Percentiles rank a stretch among this genome's conserved stretches.
These are phyloP conservation scores for Aureobasidium vineae DNA, from an alignment of 2,329 filamentous ascomycete species.

Conservation along the genomic window DNA sequence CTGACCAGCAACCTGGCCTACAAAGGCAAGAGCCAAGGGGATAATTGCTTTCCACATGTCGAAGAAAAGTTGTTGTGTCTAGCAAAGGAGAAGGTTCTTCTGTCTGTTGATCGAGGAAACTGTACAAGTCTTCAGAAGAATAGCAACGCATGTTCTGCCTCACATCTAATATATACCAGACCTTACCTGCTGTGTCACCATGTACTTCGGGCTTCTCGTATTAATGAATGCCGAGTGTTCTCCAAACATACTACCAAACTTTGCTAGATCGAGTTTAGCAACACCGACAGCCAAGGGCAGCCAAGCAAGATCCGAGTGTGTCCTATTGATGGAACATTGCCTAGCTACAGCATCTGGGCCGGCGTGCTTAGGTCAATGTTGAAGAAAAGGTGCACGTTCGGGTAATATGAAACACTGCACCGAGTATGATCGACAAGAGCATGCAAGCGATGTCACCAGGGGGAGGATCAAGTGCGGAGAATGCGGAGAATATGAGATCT, in stretches of 20 bases:
- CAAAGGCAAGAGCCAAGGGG: not conserved
- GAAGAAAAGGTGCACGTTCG: not conserved
- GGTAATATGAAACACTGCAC: conserved; percentile 12
- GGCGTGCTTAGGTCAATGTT: not conserved
- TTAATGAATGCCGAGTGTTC: not conserved
- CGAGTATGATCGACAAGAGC: conserved; percentile 14
- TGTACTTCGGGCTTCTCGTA: not conserved
- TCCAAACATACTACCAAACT: conserved; percentile 12
- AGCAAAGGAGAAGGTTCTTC: not conserved
- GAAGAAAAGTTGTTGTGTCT: not conserved
- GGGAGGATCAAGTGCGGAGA: not conserved
- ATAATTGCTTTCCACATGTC: conserved; percentile 2
- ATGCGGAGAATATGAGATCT: conserved; percentile 12
- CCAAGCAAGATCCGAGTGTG: not conserved
- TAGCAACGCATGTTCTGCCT: not conserved
- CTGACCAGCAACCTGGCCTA: conserved; percentile 26
- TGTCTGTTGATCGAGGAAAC: not conserved
- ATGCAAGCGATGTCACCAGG: conserved; percentile 11
- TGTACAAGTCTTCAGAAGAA: not conserved
- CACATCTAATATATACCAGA: not conserved
- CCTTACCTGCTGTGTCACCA: not conserved
- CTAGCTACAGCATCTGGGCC: not conserved
- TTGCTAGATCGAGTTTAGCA: not conserved
- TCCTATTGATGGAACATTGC: conserved; percentile 9
- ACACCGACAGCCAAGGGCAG: not conserved